Percentiles rank a stretch among this genome's conserved stretches.
phyloP scores from a whole-genome alignment of 495 filamentous ascomycete species.

The Penicillium cosmopolitanum region DNA sequence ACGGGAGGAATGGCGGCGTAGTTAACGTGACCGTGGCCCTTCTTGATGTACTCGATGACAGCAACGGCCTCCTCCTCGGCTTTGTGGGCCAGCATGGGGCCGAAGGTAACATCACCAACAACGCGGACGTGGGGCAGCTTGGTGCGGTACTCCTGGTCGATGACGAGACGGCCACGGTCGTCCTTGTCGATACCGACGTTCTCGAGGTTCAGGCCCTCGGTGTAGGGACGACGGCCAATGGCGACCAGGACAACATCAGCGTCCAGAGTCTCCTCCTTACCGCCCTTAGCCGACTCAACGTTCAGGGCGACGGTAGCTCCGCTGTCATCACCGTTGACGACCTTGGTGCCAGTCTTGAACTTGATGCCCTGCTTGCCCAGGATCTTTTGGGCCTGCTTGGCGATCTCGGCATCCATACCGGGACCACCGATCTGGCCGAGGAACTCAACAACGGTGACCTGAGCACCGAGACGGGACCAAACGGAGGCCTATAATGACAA shows the following conservation, averaged over 20 bases:
- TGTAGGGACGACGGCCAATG: conserved; percentile 95
- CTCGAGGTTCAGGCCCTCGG: conserved; percentile 85
- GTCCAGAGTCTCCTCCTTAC: conserved; percentile 89
- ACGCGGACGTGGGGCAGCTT: conserved; percentile 96
- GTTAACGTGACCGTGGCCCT: conserved; percentile 97
- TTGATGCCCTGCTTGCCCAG: conserved; percentile 96
- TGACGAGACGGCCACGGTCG: conserved; percentile 89
- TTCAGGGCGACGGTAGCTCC: conserved; percentile 76
- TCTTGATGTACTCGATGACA: conserved; percentile 93
- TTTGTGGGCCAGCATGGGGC: conserved; percentile 99
- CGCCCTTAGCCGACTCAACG: conserved; percentile 92
- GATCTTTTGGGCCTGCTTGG: conserved; percentile 90
- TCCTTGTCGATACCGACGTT: conserved; percentile 94
- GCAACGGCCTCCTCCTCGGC: conserved; percentile 98
- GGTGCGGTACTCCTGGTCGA: conserved; percentile 98
- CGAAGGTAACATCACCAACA: conserved; percentile 95
- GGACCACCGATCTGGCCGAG: conserved; percentile 95
- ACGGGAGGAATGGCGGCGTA: conserved; percentile 96
- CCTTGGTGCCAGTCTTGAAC: conserved; percentile 98
- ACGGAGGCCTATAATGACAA: conserved; percentile 71
- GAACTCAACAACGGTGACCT: conserved; percentile 98
- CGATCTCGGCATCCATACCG: conserved; percentile 94
- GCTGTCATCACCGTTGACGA: conserved; percentile 79
- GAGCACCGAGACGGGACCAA: conserved; percentile 88
- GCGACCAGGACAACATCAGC: conserved; percentile 96